Percentiles rank a stretch among this genome's conserved stretches.
phyloP scores from a whole-genome alignment of 2,329 filamentous ascomycete genomes.

The Elsinoe ampelina region DNA sequence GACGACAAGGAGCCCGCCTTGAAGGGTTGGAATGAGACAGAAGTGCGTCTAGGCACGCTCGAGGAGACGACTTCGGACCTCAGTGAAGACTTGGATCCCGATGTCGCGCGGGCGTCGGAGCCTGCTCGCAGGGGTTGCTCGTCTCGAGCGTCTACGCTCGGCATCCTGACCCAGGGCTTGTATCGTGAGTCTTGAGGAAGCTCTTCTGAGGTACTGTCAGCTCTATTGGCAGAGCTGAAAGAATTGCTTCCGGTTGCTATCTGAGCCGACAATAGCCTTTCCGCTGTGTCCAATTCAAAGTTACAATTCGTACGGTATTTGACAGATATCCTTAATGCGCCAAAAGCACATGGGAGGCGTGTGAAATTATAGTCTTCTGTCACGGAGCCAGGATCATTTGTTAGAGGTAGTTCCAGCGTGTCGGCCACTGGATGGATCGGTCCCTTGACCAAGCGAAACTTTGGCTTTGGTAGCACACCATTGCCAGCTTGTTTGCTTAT shows the following conservation, averaged over 20 bases:
- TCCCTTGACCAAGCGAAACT: conserved; percentile 67
- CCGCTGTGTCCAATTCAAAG: conserved; percentile 84
- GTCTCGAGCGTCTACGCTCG: conserved; percentile 11
- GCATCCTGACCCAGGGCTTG: conserved; percentile 40
- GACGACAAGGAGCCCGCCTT: conserved; percentile 92
- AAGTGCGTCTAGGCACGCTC: conserved; percentile 52
- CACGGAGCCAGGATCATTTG: conserved; percentile 32
- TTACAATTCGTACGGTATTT: conserved; percentile 81
- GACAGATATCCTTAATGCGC: conserved; percentile 71
- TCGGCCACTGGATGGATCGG: conserved; percentile 49
- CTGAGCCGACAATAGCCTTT: conserved; percentile 80
- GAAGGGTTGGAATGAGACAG: conserved; percentile 88
- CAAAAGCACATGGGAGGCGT: conserved; percentile 76
- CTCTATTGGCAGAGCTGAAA: conserved; percentile 19
- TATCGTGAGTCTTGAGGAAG: conserved; percentile 7
- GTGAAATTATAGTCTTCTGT: conserved; percentile 73
- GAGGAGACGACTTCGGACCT: conserved; percentile 29
- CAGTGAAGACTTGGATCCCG: conserved; percentile 42
- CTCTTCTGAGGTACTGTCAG: conserved; percentile 29
- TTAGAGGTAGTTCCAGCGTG: conserved; percentile 60
- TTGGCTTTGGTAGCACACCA: conserved; percentile 57
- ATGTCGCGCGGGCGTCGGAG: conserved; percentile 33
- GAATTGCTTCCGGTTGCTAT: conserved; percentile 72
- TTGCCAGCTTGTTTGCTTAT: conserved; percentile 59
- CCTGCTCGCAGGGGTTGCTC: neutral